Evolutionary conservation across 2,329 filamentous ascomycete species (phyloP).

Genomic region (Phoma herbarum): DNA sequence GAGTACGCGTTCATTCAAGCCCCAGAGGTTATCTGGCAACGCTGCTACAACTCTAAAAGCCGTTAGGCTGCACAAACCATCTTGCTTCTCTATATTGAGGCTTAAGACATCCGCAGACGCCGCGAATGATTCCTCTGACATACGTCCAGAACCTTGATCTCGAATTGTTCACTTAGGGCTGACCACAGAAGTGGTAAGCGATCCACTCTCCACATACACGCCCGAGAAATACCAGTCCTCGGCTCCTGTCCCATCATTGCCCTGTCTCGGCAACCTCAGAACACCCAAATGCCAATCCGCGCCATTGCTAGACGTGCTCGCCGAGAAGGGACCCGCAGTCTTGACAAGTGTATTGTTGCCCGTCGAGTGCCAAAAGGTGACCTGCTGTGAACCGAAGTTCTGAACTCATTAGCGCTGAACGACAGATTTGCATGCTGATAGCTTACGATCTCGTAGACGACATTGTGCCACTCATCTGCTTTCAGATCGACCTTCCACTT

Average conservation of each 20-base stretch:
- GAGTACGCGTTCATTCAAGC: too few species aligned
- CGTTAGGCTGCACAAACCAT: too few species aligned
- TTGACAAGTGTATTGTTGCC: conserved; percentile 65
- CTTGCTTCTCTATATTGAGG: too few species aligned
- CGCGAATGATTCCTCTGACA: too few species aligned
- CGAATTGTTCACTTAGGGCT: conserved; percentile 29
- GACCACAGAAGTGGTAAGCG: conserved; percentile 47
- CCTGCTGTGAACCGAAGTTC: conserved; percentile 69
- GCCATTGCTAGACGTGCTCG: conserved; percentile 70
- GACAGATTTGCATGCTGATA: neutral
- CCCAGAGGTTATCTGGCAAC: too few species aligned
- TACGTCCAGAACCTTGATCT: too few species aligned
- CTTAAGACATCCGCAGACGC: too few species aligned
- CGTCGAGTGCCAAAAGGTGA: conserved; percentile 76
- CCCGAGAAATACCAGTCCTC: conserved; percentile 79
- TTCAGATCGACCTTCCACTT: conserved; percentile 71
- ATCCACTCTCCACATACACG: conserved; percentile 72
- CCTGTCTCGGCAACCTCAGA: conserved; percentile 68
- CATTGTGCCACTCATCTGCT: conserved; percentile 75
- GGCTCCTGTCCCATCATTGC: conserved; percentile 59
- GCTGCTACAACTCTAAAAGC: too few species aligned
- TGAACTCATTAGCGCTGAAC: conserved; percentile 28
- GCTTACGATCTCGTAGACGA: conserved; percentile 72
- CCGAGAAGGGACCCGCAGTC: conserved; percentile 68
- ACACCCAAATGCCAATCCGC: conserved; percentile 78